phyloP scores from a whole-genome alignment of 1,139 yeast species.

The Nakaseomyces nivariensis region DNA sequence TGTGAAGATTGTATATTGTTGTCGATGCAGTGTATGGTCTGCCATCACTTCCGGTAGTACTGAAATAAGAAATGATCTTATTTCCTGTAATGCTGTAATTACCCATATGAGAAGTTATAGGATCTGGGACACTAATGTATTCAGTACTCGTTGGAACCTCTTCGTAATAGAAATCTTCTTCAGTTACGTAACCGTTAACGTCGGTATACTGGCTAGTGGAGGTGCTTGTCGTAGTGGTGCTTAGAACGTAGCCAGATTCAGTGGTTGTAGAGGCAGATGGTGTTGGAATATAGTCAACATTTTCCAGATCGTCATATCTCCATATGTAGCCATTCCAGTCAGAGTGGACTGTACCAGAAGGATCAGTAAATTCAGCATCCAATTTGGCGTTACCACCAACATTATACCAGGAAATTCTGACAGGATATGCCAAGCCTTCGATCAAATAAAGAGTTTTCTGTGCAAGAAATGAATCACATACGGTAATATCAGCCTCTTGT shows the following conservation, averaged over 20 bases:
- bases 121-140: slow-evolving; percentile 1
- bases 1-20: background rate
- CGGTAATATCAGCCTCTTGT: slow-evolving; percentile 4
- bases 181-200: background rate
- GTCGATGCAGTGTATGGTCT: background rate
- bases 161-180: background rate
- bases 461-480: slow-evolving; percentile 3
- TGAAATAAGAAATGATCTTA: background rate
- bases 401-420: slow-evolving; percentile 4
- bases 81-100: background rate
- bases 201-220: background rate
- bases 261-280: background rate
- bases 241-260: background rate
- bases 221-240: slow-evolving; percentile 1
- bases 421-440: slow-evolving; percentile 5
- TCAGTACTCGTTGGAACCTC: slow-evolving; percentile 1
- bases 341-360: slow-evolving; percentile 3
- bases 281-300: background rate
- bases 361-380: slow-evolving; percentile 5
- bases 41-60: background rate
- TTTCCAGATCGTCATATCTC: background rate
- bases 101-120: background rate
- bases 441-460: slow-evolving; percentile 1
- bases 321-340: slow-evolving; percentile 4
- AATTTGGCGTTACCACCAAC: slow-evolving; percentile 1